phyloP scores from a whole-genome alignment of 2,329 filamentous ascomycete species.

The Epicoccum nigrum region DNA sequence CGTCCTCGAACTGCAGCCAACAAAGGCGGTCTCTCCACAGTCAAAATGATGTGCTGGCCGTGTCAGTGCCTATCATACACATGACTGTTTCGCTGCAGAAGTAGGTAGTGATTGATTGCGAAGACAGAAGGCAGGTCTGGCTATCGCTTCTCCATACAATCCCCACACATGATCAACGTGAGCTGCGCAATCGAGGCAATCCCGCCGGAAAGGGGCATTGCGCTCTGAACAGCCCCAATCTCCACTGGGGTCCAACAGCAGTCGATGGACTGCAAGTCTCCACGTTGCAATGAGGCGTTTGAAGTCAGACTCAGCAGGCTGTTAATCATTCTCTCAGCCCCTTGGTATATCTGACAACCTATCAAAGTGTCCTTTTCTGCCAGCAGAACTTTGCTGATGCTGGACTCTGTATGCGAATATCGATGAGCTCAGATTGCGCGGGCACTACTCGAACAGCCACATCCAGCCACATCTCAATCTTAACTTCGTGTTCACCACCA shows the following conservation, averaged over 20 bases:
- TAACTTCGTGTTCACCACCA: neutral
- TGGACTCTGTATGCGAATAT: constrained; percentile 5
- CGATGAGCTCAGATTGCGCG: constrained; percentile 1
- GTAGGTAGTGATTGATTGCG: neutral
- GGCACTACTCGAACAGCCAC: constrained; percentile 3
- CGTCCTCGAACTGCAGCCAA: constrained; percentile 8
- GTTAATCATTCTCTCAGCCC: neutral
- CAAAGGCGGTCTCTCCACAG: constrained; percentile 1
- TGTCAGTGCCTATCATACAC: constrained; percentile 2
- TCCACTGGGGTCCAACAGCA: constrained; percentile 8
- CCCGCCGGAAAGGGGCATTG: constrained; percentile 10
- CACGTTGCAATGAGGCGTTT: constrained; percentile 12
- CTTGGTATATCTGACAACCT: neutral
- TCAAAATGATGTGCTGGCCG: constrained; percentile 11
- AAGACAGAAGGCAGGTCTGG: constrained; percentile 5
- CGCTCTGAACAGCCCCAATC: constrained; percentile 7
- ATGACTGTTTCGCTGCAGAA: too few species aligned
- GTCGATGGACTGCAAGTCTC: constrained; percentile 8
- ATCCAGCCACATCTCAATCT: constrained; percentile 11
- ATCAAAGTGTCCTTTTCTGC: constrained; percentile 7
- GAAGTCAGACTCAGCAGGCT: constrained; percentile 1
- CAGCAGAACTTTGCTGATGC: constrained; percentile 10
- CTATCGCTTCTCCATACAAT: constrained; percentile 13
- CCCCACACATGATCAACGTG: constrained; percentile 17
- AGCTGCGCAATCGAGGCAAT: constrained; percentile 1